These are phyloP conservation scores for Hypoxylon rubiginosum DNA, from an alignment of 2,329 filamentous ascomycete genomes.

Conservation along the genomic window DNA sequence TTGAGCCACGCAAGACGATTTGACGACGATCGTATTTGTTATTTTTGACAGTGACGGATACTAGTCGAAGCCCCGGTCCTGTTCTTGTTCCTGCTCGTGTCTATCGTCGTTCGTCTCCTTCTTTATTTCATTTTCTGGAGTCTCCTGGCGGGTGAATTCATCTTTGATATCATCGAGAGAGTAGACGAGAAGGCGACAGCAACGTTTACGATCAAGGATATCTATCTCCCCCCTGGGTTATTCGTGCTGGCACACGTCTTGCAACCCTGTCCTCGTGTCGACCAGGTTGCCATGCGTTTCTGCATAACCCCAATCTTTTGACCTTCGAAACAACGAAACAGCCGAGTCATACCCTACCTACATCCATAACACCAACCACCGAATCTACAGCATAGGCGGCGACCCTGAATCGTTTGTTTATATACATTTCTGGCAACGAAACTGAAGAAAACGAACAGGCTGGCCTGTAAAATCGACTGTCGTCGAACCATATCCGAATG, in stretches of 20 bases:
- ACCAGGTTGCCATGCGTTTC: conserved; percentile 1
- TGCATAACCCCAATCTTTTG: conserved; percentile 13
- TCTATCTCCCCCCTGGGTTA: conserved; percentile 5
- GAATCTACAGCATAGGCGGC: conserved; percentile 16
- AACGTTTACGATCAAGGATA: conserved; percentile 9
- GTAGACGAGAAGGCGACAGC: not conserved
- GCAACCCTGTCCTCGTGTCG: conserved; percentile 17
- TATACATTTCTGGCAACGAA: conserved; percentile 4
- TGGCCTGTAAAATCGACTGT: conserved; percentile 27
- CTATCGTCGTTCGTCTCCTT: conserved; percentile 29
- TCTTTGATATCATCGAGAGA: conserved; percentile 16
- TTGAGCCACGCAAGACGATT: conserved; percentile 29
- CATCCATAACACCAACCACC: conserved; percentile 17
- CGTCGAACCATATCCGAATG: conserved; percentile 18
- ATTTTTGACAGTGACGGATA: conserved; percentile 28
- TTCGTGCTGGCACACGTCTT: conserved; percentile 20
- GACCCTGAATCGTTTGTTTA: not conserved
- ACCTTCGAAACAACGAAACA: conserved; percentile 19
- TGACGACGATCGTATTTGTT: conserved; percentile 27
- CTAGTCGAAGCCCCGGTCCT: conserved; percentile 28
- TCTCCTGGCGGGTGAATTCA: conserved; percentile 21
- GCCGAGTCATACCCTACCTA: conserved; percentile 6
- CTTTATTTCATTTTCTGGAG: conserved; percentile 17
- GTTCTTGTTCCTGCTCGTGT: conserved; percentile 25
- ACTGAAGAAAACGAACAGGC: conserved; percentile 14